Conservation (phyloP, 352 stramenopile species). For the Globisporangium rhizosaccharum region DNA sequence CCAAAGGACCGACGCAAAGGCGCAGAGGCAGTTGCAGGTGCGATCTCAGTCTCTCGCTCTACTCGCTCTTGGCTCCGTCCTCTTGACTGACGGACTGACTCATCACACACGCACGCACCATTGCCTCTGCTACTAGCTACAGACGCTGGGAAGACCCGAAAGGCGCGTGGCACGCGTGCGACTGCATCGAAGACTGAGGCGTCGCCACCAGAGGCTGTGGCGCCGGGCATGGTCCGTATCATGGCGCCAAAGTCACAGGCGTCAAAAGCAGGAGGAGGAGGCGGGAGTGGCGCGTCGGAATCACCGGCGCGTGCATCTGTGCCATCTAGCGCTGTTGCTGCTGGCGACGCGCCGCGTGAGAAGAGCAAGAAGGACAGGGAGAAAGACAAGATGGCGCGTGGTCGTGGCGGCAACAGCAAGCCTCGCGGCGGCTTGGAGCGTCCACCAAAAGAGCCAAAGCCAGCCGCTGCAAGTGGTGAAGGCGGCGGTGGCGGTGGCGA, state of each 20-base stretch:
- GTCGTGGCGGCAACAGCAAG: conserved; percentile 21
- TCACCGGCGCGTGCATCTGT: neutral
- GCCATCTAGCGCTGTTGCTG: neutral
- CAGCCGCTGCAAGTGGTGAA: conserved; percentile 12
- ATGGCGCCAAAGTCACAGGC: conserved; percentile 33
- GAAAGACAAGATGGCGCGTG: conserved; percentile 1
- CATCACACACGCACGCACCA: neutral
- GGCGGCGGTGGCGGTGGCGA: conserved; percentile 18
- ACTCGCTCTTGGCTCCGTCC: too few relatives aligned
- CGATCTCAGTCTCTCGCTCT: neutral
- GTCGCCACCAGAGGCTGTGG: conserved; percentile 9
- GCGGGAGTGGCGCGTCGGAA: neutral
- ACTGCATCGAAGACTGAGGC: conserved; percentile 29
- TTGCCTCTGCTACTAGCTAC: neutral
- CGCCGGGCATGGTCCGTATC: conserved; percentile 49
- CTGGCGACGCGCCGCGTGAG: conserved; percentile 5
- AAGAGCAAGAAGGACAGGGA: conserved; percentile 19
- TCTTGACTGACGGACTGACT: too few relatives aligned
- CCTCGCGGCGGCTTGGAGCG: conserved; percentile 3
- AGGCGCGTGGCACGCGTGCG: conserved; percentile 23
- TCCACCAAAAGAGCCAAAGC: conserved; percentile 27
- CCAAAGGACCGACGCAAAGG: conserved; percentile 12
- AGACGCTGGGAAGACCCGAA: conserved; percentile 44
- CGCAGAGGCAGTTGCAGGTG: neutral
- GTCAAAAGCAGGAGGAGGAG: neutral